Base-by-base conservation (phyloP, 768 basidiomycete species). In the Dioszegia crocea region DNA sequence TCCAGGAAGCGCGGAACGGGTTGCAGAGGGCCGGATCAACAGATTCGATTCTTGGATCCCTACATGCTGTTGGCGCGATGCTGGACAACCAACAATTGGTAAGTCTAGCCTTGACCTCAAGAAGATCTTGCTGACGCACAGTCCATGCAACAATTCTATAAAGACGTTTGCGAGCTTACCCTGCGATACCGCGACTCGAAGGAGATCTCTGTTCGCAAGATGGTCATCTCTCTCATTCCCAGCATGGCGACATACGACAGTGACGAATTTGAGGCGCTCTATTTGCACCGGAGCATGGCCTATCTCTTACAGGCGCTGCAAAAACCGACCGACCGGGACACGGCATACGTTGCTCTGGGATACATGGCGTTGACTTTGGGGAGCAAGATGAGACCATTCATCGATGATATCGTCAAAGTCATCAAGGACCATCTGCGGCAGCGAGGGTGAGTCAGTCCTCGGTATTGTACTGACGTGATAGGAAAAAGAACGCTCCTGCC, bases 61-160 rank as follows among this genome's bases (percentile, higher is more conserved):
- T 99, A 36, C 81, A 97, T 57, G 92, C 92, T 12, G 91, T 91
- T 78, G 86, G 91, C 47, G 89, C 93, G 73, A 81, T 99, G 24
- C 79, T 99, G 21, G 82, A 93, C 49, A 89, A 93, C 73, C 92
- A 91, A n/a, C 89, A 90, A 64, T 89, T 91, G 85, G 93, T 92
- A 61, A 73, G 88, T 77, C 2, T 24, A 41, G 17, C 29, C 21
- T 6, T 0, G 21, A 14, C 10, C 1, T 14, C 14, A 2, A 27
- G 31, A n/a, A 16, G n/a, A n/a, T n/a, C n/a, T n/a, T 23, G 49
- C 56, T 66, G 49, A 57, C 33, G 39, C 43, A 4, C n/a, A 79
- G 77, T 77, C 77, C 24, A 78, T 78, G 78, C 66, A 70, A 48
- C 74, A 77, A 17, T 78, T 77, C 49, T 98, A 90, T 73, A 76